These are phyloP conservation scores for Daldinia concentrica DNA, from an alignment of 495 filamentous ascomycete species.

Conservation along the genomic window DNA sequence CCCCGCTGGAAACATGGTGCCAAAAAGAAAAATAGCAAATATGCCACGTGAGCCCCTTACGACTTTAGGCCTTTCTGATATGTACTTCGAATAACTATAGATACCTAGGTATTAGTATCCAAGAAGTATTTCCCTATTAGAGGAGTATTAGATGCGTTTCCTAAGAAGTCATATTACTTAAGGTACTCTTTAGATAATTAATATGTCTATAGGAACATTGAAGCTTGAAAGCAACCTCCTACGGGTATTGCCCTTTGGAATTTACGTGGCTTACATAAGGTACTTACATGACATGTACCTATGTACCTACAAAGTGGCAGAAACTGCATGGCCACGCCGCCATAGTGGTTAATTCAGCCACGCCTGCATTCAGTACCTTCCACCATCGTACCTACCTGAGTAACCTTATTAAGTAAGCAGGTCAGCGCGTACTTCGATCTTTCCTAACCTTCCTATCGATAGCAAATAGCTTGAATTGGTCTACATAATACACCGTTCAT, in stretches of 20 bases:
- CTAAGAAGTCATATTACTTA: too few species aligned
- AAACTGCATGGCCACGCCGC: not conserved
- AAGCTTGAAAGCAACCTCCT: not conserved
- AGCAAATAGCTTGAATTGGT: slow-evolving; percentile 24
- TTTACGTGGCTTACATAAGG: too few species aligned
- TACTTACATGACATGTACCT: too few species aligned
- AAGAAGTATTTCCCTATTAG: too few species aligned
- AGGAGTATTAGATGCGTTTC: too few species aligned
- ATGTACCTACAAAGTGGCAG: too few species aligned
- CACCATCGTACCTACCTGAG: not conserved
- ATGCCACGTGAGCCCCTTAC: not conserved
- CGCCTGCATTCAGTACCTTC: not conserved
- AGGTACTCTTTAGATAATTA: not conserved
- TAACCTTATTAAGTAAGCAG: not conserved
- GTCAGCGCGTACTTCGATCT: not conserved
- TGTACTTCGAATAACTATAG: not conserved
- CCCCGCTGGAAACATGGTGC: not conserved
- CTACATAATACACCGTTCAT: slow-evolving; percentile 13
- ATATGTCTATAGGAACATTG: not conserved
- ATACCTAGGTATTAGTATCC: not conserved
- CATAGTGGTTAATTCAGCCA: not conserved
- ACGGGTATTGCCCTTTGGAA: too few species aligned
- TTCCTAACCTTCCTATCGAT: slow-evolving; percentile 21
- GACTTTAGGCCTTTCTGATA: not conserved
- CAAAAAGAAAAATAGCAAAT: slow-evolving; percentile 3